Conservation (phyloP, 352 stramenopile genomes). For the Lagenidium sp. region DNA sequence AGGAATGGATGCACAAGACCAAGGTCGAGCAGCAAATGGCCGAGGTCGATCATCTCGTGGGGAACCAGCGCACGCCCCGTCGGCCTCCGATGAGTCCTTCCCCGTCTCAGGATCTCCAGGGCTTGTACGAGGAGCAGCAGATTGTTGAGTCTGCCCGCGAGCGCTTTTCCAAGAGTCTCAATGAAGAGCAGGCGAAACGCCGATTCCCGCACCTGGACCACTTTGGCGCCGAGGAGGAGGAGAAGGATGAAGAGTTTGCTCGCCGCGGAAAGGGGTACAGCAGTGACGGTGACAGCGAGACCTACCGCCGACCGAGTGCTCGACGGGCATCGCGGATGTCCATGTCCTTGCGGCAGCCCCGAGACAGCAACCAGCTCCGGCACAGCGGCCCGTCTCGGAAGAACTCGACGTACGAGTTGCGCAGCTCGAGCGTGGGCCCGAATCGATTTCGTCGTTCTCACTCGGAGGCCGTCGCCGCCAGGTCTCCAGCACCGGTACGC, state of each 20-base stretch:
- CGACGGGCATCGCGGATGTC: background rate
- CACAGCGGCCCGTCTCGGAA: constrained; percentile 4
- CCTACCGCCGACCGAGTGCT: constrained; percentile 1
- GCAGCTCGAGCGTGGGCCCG: background rate
- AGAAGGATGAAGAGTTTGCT: constrained; percentile 44
- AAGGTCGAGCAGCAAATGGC: constrained; percentile 29
- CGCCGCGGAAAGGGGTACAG: constrained; percentile 17
- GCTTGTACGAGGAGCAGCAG: constrained; percentile 21
- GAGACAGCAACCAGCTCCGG: background rate
- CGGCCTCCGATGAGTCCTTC: constrained; percentile 33
- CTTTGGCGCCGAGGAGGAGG: constrained; percentile 57
- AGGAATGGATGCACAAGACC: constrained; percentile 69
- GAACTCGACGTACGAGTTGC: constrained; percentile 12
- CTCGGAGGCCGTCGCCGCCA: constrained; percentile 2
- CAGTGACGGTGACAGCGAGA: constrained; percentile 14
- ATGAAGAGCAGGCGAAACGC: constrained; percentile 12
- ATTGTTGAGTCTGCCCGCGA: background rate
- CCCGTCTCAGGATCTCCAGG: constrained; percentile 58
- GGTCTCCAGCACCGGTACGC: constrained; percentile 4
- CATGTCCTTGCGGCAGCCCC: background rate
- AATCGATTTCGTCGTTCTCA: constrained; percentile 13
- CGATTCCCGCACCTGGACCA: constrained; percentile 1
- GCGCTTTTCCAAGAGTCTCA: constrained; percentile 13
- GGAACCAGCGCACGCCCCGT: constrained; percentile 17
- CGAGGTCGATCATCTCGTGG: constrained; percentile 8